phyloP scores from a whole-genome alignment of 2,329 filamentous ascomycete genomes.

The Parafenestella ontariensis region DNA sequence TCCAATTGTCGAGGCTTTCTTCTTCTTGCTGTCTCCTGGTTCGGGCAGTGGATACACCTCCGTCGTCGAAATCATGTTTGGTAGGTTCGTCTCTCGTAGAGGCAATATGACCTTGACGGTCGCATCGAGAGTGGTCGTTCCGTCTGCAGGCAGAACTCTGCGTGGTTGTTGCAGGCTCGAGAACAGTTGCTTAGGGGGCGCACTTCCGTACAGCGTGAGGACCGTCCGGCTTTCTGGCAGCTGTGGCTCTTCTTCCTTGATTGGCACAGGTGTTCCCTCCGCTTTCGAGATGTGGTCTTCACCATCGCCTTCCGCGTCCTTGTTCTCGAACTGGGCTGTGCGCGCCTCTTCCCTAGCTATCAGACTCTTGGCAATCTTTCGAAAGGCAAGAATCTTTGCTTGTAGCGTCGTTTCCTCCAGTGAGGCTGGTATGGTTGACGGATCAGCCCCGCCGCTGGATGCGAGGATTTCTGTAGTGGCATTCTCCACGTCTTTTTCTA shows the following conservation, averaged over 20 bases:
- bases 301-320: conserved; percentile 8
- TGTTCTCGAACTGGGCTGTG: conserved; percentile 9
- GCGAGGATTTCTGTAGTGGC: conserved; percentile 50
- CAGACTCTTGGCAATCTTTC: conserved; percentile 38
- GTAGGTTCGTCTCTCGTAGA: conserved; percentile 71
- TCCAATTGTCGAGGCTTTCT: conserved; percentile 70
- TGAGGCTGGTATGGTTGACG: conserved; percentile 33
- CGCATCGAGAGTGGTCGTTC: conserved; percentile 45
- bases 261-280: conserved; percentile 16
- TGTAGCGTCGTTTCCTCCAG: conserved; percentile 46
- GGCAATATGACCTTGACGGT: conserved; percentile 55
- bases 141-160: conserved; percentile 44
- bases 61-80: conserved; percentile 75
- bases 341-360: conserved; percentile 40
- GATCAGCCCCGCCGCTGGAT: conserved; percentile 35
- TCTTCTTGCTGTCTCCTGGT: conserved; percentile 53
- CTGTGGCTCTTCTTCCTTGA: conserved; percentile 37
- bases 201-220: conserved; percentile 78
- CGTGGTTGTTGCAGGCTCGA: conserved; percentile 75
- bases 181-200: conserved; percentile 77
- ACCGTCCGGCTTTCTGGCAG: conserved; percentile 61
- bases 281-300: conserved; percentile 6
- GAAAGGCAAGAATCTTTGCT: conserved; percentile 43
- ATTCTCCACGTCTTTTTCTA: conserved; percentile 52
- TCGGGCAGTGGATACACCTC: conserved; percentile 65